Evolutionary conservation across 345 rosid species (phyloP), one percentile per base, ranked within the genome.

Genomic region (Barbarea vulgaris): DNA sequence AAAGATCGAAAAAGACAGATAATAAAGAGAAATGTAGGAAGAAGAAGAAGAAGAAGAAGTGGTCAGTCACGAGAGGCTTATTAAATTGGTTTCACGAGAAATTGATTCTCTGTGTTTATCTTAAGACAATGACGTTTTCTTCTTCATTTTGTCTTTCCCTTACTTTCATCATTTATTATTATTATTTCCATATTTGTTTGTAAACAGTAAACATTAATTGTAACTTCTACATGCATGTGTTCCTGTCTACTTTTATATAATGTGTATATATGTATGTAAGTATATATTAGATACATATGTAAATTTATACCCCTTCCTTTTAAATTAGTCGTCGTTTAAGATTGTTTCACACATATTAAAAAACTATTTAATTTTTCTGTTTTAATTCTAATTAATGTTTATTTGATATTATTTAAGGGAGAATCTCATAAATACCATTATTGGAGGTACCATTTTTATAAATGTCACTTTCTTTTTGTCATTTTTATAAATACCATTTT

Each of bases 11-110:
- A 74, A 66, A 3, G 78, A 74, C 73, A 75, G 53, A 59, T 37
- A 28, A 39, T 50, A 48, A 56, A 31, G n/a, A 33, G 52, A 33
- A 36, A 74, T 34, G 67, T 51, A 56, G 52, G 42, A 46, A 66
- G 59, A 66, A 57, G 70, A 48, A 33, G 70, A 48, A 33, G 77
- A 64, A 73, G 77, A 63, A 73, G 69, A 72, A 25, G 2, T 73
- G 72, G 78, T 57, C 66, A 74, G 73, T 75, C 79, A 75, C 79
- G 66, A 66, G 79, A 59, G 28, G 62, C 68, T 36, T 75, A 58
- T 58, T 75, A 19, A 48, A 58, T 67, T 75, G 73, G 61, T 59
- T 67, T 75, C 79, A 75, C 73, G 68, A 67, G 73, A 59, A 75
- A 37, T 13, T 67, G 79, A 19, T 67, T 75, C 67, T 75, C 46